These are phyloP conservation scores for Daldinia concentrica DNA, from an alignment of 495 filamentous ascomycete genomes.

Conservation along the genomic window DNA sequence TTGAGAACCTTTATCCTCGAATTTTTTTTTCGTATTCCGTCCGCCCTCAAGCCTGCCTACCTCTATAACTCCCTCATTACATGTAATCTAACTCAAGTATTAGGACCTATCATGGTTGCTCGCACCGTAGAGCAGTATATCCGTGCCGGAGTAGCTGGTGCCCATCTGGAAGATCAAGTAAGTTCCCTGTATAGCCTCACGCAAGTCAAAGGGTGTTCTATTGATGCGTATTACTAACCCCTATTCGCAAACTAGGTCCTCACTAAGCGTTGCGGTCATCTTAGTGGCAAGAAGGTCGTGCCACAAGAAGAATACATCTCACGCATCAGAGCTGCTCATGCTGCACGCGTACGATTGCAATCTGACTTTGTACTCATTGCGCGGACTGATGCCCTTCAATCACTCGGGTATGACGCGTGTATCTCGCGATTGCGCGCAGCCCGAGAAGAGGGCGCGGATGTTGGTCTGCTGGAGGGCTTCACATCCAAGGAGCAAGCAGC, in stretches of 20 bases:
- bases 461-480: slow-evolving; percentile 71
- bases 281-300: slow-evolving; percentile 69
- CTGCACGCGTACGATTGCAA: slow-evolving; percentile 51
- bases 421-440: slow-evolving; percentile 54
- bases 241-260: slow-evolving; percentile 18
- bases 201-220: too few relatives aligned
- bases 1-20: not conserved
- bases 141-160: slow-evolving; percentile 69
- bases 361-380: slow-evolving; percentile 71
- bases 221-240: slow-evolving; percentile 4
- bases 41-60: too few relatives aligned
- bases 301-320: slow-evolving; percentile 61
- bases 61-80: not conserved
- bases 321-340: slow-evolving; percentile 64
- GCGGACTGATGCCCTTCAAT: slow-evolving; percentile 69
- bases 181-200: too few relatives aligned
- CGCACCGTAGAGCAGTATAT: slow-evolving; percentile 70
- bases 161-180: slow-evolving; percentile 78
- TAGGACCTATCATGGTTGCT: slow-evolving; percentile 67
- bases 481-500: slow-evolving; percentile 63
- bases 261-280: slow-evolving; percentile 71
- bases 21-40: too few relatives aligned
- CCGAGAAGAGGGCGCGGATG: slow-evolving; percentile 67
- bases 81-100: not conserved
- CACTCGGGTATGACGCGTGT: slow-evolving; percentile 66